A percentile compares a stretch with the other conserved stretches of the same genome.
These are phyloP conservation scores for Xanthoconium separans DNA, from an alignment of 1,284 basidiomycete species.

Conservation along the genomic window DNA sequence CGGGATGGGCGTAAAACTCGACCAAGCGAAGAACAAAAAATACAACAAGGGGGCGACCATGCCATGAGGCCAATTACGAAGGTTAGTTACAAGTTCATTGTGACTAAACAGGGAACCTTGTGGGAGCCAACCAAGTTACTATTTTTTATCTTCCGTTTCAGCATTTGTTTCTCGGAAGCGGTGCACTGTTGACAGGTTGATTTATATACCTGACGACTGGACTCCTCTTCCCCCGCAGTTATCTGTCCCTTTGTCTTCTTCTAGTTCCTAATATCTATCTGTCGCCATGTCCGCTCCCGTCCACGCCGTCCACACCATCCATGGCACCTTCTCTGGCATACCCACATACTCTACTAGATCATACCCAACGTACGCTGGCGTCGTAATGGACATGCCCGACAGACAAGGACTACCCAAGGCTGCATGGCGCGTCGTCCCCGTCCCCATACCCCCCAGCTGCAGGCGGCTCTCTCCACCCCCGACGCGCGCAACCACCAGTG, in stretches of 20 bases:
- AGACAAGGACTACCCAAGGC: constrained; percentile 26
- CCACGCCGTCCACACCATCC: constrained; percentile 34
- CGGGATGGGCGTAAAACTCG: background rate
- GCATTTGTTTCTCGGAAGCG: constrained; percentile 19
- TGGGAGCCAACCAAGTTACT: constrained; percentile 5
- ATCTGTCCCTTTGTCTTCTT: constrained; percentile 1
- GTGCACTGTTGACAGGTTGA: background rate
- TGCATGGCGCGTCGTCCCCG: constrained; percentile 25
- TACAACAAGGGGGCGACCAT: constrained; percentile 9
- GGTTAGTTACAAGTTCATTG: constrained; percentile 8
- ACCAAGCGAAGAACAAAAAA: constrained; percentile 7
- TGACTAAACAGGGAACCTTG: constrained; percentile 20
- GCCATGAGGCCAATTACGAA: constrained; percentile 12
- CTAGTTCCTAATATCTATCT: constrained; percentile 6
- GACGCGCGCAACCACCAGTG: constrained; percentile 6
- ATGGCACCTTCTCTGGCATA: constrained; percentile 32
- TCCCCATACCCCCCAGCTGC: constrained; percentile 24
- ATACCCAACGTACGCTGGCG: constrained; percentile 27
- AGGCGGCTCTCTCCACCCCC: constrained; percentile 25
- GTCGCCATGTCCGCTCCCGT: constrained; percentile 28
- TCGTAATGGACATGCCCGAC: constrained; percentile 25
- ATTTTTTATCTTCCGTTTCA: constrained; percentile 9
- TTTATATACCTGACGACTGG: constrained; percentile 21
- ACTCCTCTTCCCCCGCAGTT: background rate
- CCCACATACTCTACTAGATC: constrained; percentile 17